These are phyloP conservation scores for Lactarius hengduanensis DNA, from an alignment of 768 basidiomycete species.

Conservation along the genomic window DNA sequence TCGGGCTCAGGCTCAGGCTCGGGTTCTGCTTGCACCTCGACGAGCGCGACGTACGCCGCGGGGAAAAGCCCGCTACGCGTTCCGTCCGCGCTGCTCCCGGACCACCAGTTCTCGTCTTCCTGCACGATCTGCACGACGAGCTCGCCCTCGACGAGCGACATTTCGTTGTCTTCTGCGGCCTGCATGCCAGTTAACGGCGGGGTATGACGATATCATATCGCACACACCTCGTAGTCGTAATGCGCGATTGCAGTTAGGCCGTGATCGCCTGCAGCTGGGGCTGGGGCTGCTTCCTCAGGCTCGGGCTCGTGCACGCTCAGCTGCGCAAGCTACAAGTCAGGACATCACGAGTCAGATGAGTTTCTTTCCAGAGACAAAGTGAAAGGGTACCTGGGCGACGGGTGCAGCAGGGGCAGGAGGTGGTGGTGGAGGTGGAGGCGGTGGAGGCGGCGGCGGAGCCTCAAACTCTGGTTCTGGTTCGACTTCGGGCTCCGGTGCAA, in stretches of 20 bases:
- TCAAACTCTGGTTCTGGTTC: slow-evolving; percentile 39
- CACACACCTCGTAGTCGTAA: slow-evolving; percentile 72
- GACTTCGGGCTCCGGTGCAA: slow-evolving; percentile 36
- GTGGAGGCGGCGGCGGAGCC: slow-evolving; percentile 35
- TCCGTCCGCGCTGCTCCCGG: slow-evolving; percentile 66
- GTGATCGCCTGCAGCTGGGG: slow-evolving; percentile 34
- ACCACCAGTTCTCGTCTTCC: slow-evolving; percentile 92
- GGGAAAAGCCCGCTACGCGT: slow-evolving; percentile 80
- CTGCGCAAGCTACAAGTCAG: slow-evolving; percentile 15
- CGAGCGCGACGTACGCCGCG: slow-evolving; percentile 83
- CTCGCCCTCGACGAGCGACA: slow-evolving; percentile 77
- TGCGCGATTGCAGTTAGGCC: slow-evolving; percentile 73
- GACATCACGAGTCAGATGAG: not conserved
- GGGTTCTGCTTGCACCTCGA: slow-evolving; percentile 47
- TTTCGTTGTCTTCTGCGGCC: slow-evolving; percentile 87
- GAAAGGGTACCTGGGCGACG: slow-evolving; percentile 31
- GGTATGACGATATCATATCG: not conserved
- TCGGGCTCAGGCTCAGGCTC: slow-evolving; percentile 39
- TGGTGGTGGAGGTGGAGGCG: slow-evolving; percentile 43
- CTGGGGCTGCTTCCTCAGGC: slow-evolving; percentile 39
- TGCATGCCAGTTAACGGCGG: slow-evolving; percentile 30
- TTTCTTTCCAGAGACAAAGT: not conserved
- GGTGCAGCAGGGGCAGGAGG: slow-evolving; percentile 44
- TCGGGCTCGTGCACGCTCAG: slow-evolving; percentile 30
- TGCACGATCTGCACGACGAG: slow-evolving; percentile 79